Evolutionary conservation across 805 yeast genomes (phyloP).

Genomic region (Sugiyamaella mastotermitis): DNA sequence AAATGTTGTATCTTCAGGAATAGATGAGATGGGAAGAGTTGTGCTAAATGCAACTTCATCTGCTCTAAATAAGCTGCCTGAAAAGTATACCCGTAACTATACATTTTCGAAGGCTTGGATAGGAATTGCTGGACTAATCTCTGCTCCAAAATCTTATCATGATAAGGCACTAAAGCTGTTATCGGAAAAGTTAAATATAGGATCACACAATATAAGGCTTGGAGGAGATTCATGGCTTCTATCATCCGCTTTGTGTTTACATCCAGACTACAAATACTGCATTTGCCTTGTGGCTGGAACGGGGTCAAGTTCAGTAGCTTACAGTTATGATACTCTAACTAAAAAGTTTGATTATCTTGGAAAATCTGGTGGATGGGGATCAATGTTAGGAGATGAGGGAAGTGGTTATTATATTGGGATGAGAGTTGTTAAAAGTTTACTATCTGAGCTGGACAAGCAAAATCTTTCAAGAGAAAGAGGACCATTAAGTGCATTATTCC

Average conservation of each 20-base stretch:
- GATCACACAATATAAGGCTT: conserved; percentile 7
- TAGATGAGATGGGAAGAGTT: conserved; percentile 9
- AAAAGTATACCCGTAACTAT: not conserved
- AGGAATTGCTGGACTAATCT: conserved; percentile 22
- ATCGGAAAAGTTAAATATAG: conserved; percentile 6
- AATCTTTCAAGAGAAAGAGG: not conserved
- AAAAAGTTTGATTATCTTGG: conserved; percentile 8
- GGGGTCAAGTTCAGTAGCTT: conserved; percentile 21
- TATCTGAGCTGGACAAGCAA: conserved; percentile 12
- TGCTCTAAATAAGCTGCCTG: conserved; percentile 9
- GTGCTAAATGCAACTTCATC: conserved; percentile 6
- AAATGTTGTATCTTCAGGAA: conserved; percentile 13
- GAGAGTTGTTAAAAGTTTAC: conserved; percentile 11
- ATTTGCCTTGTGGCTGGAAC: conserved; percentile 23
- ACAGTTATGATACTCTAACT: conserved; percentile 1
- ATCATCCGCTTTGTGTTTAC: conserved; percentile 11
- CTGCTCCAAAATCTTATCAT: conserved; percentile 4
- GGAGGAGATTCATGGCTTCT: conserved; percentile 19
- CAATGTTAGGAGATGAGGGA: conserved; percentile 24
- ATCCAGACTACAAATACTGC: conserved; percentile 4
- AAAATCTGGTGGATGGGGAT: conserved; percentile 23
- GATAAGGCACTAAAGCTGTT: conserved; percentile 5
- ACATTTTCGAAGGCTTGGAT: conserved; percentile 13
- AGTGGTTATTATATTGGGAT: conserved; percentile 22
- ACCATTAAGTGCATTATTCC: not conserved